A percentile compares a stretch with the other conserved stretches of the same genome.
Evolutionary conservation across 805 yeast genomes (phyloP).

Genomic region (Wickerhamiella azymoides): DNA sequence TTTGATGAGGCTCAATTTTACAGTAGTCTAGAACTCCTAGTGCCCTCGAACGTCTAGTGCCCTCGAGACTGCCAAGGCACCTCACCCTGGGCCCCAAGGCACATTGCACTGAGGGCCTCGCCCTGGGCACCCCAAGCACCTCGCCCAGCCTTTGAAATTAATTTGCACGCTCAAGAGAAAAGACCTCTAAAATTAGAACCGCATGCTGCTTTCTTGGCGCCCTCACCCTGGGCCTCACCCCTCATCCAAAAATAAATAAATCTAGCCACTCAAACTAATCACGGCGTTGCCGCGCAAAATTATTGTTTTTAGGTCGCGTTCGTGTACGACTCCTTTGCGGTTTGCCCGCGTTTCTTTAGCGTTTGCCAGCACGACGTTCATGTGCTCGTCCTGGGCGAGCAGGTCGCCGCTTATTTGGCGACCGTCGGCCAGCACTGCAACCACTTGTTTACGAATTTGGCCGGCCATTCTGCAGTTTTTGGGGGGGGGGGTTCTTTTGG

Average conservation of each 20-base stretch:
- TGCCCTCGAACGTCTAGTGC: too few relatives aligned
- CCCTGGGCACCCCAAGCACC: too few relatives aligned
- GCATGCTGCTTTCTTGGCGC: too few relatives aligned
- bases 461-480: not conserved
- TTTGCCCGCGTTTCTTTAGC: constrained; percentile 73
- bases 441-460: not conserved
- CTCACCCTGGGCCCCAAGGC: too few relatives aligned
- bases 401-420: constrained; percentile 67
- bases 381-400: constrained; percentile 73
- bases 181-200: too few relatives aligned
- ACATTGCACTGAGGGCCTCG: too few relatives aligned
- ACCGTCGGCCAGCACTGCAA: constrained; percentile 45
- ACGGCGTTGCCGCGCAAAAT: constrained; percentile 83
- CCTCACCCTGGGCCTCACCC: not conserved
- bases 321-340: constrained; percentile 52
- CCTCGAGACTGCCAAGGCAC: too few relatives aligned
- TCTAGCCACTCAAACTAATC: constrained; percentile 30
- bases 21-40: too few relatives aligned
- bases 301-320: constrained; percentile 64
- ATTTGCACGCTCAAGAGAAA: too few relatives aligned
- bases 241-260: not conserved
- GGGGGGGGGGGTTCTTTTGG: too few relatives aligned
- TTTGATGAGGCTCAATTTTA: too few relatives aligned
- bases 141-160: too few relatives aligned
- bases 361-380: constrained; percentile 75